Percentiles rank a stretch among this genome's conserved stretches.
These are phyloP conservation scores for Fusarium coffeatum DNA, from an alignment of 2,329 filamentous ascomycete genomes.

Conservation along the genomic window DNA sequence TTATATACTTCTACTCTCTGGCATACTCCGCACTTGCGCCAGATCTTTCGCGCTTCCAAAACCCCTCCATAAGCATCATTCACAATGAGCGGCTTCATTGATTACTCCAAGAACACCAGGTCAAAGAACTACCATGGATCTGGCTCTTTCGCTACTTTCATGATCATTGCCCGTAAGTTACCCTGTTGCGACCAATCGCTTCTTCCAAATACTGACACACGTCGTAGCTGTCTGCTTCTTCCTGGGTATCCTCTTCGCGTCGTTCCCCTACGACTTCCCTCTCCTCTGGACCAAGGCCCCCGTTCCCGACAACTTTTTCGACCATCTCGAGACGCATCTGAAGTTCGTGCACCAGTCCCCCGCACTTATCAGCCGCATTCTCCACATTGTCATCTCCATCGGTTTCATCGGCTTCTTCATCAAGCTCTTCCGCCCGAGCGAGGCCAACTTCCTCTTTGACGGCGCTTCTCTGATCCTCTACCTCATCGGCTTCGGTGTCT, in stretches of 20 bases:
- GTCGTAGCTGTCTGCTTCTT: constrained; percentile 88
- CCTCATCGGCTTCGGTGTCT: constrained; percentile 89
- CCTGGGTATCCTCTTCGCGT: constrained; percentile 96
- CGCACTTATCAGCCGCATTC: constrained; percentile 89
- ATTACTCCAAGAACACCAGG: constrained; percentile 68
- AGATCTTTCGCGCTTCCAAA: constrained; percentile 20
- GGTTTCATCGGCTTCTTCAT: constrained; percentile 89
- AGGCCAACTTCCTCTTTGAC: constrained; percentile 96
- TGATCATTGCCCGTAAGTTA: constrained; percentile 91
- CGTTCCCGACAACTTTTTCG: constrained; percentile 76
- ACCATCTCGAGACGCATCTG: constrained; percentile 89
- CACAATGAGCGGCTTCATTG: constrained; percentile 56
- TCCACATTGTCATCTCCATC: constrained; percentile 91
- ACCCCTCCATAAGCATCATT: constrained; percentile 34
- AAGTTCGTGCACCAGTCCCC: constrained; percentile 92
- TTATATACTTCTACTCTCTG: background rate
- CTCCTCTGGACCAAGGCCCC: constrained; percentile 81
- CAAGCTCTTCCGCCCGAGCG: constrained; percentile 93
- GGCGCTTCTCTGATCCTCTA: constrained; percentile 84
- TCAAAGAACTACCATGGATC: constrained; percentile 69
- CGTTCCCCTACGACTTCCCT: constrained; percentile 95
- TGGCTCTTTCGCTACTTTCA: constrained; percentile 90
- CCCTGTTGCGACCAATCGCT: constrained; percentile 13
- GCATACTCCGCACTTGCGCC: constrained; percentile 16
- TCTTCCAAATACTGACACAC: constrained; percentile 5